Conservation (phyloP, 257 asterid species). For the Fraxinus quadrangulata region DNA sequence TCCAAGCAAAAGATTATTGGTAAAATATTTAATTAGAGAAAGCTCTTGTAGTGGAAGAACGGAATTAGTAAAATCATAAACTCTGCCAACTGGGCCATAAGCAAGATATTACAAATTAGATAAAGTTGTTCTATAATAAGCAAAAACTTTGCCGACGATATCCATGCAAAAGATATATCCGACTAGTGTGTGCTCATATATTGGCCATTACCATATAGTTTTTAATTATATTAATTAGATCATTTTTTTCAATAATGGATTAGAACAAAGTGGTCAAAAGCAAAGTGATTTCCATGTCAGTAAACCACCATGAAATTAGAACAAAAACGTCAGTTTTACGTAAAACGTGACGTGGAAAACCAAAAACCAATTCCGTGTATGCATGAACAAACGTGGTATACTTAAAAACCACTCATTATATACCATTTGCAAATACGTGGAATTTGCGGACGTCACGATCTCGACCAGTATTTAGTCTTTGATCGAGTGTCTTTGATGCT, state of each 20-base stretch:
- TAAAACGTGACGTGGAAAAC: constrained; percentile 18
- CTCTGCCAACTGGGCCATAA: no score
- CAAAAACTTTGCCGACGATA: no score
- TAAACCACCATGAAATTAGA: constrained; percentile 27
- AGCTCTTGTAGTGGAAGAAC: no score
- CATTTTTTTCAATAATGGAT: background rate
- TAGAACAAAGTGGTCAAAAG: background rate
- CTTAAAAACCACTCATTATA: no score
- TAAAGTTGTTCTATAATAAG: no score
- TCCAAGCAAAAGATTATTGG: no score
- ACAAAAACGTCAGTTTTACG: background rate
- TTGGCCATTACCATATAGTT: no score
- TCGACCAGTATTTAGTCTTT: background rate
- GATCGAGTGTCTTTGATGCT: background rate
- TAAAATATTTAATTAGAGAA: no score
- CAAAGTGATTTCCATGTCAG: constrained; percentile 58
- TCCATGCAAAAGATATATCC: no score
- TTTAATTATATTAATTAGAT: background rate
- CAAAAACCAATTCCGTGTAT: background rate
- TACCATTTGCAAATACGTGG: no score
- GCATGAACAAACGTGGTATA: background rate
- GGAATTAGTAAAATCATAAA: no score
- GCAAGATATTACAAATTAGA: no score
- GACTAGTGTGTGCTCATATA: background rate
- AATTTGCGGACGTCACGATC: background rate